Evolutionary conservation across 768 basidiomycete species (phyloP), one percentile per base, ranked within the genome.

Genomic region (Termitomyces sp.): DNA sequence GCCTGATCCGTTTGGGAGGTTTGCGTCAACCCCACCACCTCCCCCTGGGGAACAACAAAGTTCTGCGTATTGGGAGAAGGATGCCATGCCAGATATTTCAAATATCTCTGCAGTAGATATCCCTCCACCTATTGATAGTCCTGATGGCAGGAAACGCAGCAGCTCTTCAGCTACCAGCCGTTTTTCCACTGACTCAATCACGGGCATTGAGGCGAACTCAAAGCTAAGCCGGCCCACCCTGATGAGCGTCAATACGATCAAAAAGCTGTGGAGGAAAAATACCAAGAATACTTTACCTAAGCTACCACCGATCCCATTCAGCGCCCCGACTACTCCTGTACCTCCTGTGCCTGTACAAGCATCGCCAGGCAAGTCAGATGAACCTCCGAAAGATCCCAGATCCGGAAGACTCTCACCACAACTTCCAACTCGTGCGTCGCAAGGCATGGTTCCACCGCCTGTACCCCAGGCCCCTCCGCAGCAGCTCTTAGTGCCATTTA

Each of bases 1-100:
- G 10, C 88, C 90, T 8, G 90, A 92, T 72, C 90, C 90, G 28
- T 92, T 92, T 65, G 85, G 86, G 12, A 80, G 89, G 28, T 86
- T 81, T 64, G 77, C 89, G 33, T 90, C 88, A 3, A 63, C 74
- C 18, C 68, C 75, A 30, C 64, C 72, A 32, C 53, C 61, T 14
- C 58, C 63, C 26, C 60, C 56, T 20, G 54, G 60, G 44, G 42
- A 64, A 49, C 63, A 62, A 56, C 69, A 71, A 36, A 63, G 76
- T 32, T 67, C 72, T 35, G 66, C 75, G 4, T 76, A 80, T 57
- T 81, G 82, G 82, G 80, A 82, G 20, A 63, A 68, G 28, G 65
- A 67, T 30, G 16, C 58, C 13, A 22, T 58, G 18, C 56, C 64
- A 22, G 33, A 56, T 4, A 56, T 56, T 32, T 55, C 64, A n/a